Evolutionary conservation across 2,329 filamentous ascomycete species (phyloP), one percentile per base, ranked within the genome.

Genomic region (Neonectria faginata): DNA sequence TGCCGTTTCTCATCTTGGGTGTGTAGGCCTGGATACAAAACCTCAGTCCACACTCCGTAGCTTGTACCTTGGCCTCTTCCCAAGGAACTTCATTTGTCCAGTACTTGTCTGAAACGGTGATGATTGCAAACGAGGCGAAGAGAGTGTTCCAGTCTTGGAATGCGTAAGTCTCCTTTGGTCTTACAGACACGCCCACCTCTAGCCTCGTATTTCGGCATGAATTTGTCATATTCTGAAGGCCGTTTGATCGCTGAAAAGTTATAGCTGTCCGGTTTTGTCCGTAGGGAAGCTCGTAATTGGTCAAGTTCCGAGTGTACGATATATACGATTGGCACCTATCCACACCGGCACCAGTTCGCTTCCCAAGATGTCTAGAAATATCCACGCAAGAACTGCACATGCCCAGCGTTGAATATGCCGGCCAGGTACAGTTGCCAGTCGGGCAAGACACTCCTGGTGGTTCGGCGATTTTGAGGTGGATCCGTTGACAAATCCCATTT

Each of bases 381-480:
- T 62, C 33, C 6, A 11, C 10, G 3, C 59, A 62, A 7, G 59
- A 51, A n/a, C 45, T 57, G 39, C 59, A 62, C 25, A 62, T 41
- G 3, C 59, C 45, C 5, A 62, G n/a, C 1, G 45, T 57, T 8
- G 53, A 57, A 18, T 50, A 62, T 1, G 20, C 27, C 1, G 59
- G 45, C 59, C 59, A 62, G 18, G 33, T 62, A 29, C 59, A 62
- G 6, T 62, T 62, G 12, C 53, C 53, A 2, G 59, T 57, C 7
- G n/a, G 20, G 25, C 45, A 62, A 12, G 25, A 22, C 5, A 57
- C 12, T 0, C 39, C 44, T 0, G 53, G 52, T 2, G 53, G 47
- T 18, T 57, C 36, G 0, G 31, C 16, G 1, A 42, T 12, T 18
- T 45, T 16, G 55, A 25, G 4, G 55, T 45, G 14, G 59, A 56